A percentile compares a stretch with the other conserved stretches of the same genome.
Conservation (phyloP, 805 yeast species). For the Candida tallmaniae region DNA sequence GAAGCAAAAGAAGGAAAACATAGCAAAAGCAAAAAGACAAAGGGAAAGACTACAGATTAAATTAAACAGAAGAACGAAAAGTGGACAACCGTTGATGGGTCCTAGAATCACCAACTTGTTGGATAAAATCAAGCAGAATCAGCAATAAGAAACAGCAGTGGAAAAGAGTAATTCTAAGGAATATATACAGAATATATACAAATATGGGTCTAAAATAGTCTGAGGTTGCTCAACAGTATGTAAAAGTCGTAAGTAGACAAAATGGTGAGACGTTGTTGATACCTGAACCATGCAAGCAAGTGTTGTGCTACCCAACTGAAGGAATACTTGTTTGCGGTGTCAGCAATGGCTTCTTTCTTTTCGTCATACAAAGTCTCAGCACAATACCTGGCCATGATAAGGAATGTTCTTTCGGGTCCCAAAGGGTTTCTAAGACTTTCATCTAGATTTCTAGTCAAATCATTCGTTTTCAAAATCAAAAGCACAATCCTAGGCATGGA, state of each 20-base stretch:
- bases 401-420: constrained; percentile 82
- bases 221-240: not conserved
- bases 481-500: constrained; percentile 82
- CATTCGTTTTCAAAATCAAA: constrained; percentile 88
- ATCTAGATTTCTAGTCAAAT: constrained; percentile 83
- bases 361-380: constrained; percentile 76
- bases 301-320: constrained; percentile 12
- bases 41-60: constrained; percentile 39
- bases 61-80: constrained; percentile 48
- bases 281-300: constrained; percentile 27
- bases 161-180: no score
- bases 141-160: not conserved
- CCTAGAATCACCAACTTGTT: constrained; percentile 76
- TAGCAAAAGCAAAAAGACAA: constrained; percentile 37
- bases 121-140: constrained; percentile 57
- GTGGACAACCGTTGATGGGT: constrained; percentile 90
- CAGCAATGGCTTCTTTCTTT: constrained; percentile 38
- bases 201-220: no score
- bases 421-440: constrained; percentile 76
- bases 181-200: no score
- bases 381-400: constrained; percentile 88
- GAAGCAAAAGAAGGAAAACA: constrained; percentile 29
- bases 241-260: constrained; percentile 29
- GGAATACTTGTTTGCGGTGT: constrained; percentile 16
- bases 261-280: constrained; percentile 27